Evolutionary conservation across 1,139 yeast species (phyloP), one percentile per base, ranked within the genome.

Genomic region (Debaryomycetaceae sp.): DNA sequence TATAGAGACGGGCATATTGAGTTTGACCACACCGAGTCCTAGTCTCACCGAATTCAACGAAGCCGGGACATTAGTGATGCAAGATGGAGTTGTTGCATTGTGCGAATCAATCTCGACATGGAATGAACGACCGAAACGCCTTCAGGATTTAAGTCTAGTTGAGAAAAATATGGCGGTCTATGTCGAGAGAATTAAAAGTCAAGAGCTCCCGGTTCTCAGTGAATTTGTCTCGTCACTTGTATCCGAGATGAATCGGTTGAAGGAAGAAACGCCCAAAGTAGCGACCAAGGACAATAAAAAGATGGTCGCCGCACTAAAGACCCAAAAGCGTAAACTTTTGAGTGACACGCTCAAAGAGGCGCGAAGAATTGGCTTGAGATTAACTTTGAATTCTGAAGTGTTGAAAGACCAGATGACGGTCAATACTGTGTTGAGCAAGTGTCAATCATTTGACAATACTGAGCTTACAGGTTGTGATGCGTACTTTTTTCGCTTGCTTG

Each of bases 261-360:
- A 73, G 29, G 63, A 69, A 26, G 93, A 81, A 41, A 92, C 98
- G 0, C 98, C 98, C 2, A 54, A 59, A 3, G 67, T 60, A 5
- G 61, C 68, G 39, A 77, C 69, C 8, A 86, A 87, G 31, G 92
- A 79, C 23, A 77, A 73, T 41, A 86, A 87, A 56, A 81, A 80
- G 47, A 36, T 58, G 1, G 62, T 86, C 22, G 78, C 90, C 2
- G 68, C 86, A 3, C 61, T 92, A 49, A 82, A 79, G 44, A 68
- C 77, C 24, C 92, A 85, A 44, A 92, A 90, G 55, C 65, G 78
- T 37, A 81, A 79, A 40, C 55, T 85, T 10, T 57, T 90, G 34
- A 80, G 92, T 53, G 85, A 79, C 35, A 70, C 87, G 0, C 53
- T 90, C 36, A 73, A 75, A 37, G 92, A 82, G 39, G 56, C 87